Evolutionary conservation across 2,329 filamentous ascomycete genomes (phyloP).

Genomic region (Penicillium sp.): DNA sequence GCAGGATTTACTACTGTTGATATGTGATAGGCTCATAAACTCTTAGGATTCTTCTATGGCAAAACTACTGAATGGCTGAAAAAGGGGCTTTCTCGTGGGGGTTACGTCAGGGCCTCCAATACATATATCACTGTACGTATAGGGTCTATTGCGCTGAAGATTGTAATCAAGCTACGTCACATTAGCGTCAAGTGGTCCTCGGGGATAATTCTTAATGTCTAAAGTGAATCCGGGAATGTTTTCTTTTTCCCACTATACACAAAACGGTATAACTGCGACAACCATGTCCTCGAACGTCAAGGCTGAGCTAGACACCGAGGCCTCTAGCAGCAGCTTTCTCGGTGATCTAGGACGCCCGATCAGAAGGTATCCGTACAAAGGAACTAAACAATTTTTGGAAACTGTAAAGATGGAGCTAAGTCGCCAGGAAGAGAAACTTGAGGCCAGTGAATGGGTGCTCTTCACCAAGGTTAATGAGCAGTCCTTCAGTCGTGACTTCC

Average conservation of each 20-base stretch:
- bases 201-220: background rate
- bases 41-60: background rate
- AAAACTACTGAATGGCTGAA: background rate
- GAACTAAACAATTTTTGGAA: background rate
- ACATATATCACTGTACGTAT: background rate
- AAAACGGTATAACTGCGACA: background rate
- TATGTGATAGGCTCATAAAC: background rate
- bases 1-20: background rate
- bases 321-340: conserved; percentile 1
- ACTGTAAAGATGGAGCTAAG: background rate
- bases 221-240: background rate
- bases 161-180: background rate
- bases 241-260: background rate
- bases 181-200: background rate
- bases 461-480: conserved; percentile 10
- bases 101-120: background rate
- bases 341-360: conserved; percentile 1
- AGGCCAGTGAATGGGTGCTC: conserved; percentile 10
- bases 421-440: background rate
- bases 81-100: background rate
- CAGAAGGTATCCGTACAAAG: background rate
- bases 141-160: background rate
- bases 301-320: background rate
- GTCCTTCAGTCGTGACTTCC: conserved; percentile 15
- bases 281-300: background rate